Evolutionary conservation across 495 filamentous ascomycete genomes (phyloP), one percentile per base, ranked within the genome.

Genomic region (Neurospora africana): DNA sequence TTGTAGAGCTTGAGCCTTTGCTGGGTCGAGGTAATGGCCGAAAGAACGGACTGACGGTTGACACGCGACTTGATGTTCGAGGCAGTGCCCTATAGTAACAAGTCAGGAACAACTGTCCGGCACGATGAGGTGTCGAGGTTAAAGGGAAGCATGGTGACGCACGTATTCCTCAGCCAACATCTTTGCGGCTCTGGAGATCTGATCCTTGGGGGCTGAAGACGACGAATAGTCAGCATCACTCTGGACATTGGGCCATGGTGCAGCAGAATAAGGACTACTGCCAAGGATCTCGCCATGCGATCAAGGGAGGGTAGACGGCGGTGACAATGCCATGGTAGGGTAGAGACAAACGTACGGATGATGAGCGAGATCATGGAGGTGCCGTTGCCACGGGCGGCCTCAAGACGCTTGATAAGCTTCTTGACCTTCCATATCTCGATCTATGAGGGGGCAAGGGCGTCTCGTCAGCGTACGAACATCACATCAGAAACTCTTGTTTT

Each of bases 141-240:
- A 38, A 72, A 40, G 36, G 40, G 36, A 43, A 41, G 43, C 47
- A 68, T 65, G 53, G 53, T 19, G 73, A 86, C 92, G 75, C 86
- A 97, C 94, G 80, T 94, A 98, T 91, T 98, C 95, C 97, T 99
- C 95, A 83, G 95, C 95, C 89, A 99, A 91, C 95, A 99, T 99
- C 87, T 97, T 97, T 47, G 96, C 93, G 43, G 93, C 93, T 73
- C 95, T 89, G 15, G 96, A 98, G 69, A 99, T 88, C 83, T 99
- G 95, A 83, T 98, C 95, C 89, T 98, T 99, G 69, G 95, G 95
- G 67, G 95, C 92, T 97, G 76, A 37, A 68, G 68, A 70, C 15
- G 27, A 65, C 27, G 27, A 17, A 70, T 33, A 19, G 72, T 79
- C 38, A 80, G 73, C 61, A 53, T 74, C 13, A 19, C 68, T n/a